phyloP scores from a whole-genome alignment of 139 green algal species.

The Picochlorum sp. region DNA sequence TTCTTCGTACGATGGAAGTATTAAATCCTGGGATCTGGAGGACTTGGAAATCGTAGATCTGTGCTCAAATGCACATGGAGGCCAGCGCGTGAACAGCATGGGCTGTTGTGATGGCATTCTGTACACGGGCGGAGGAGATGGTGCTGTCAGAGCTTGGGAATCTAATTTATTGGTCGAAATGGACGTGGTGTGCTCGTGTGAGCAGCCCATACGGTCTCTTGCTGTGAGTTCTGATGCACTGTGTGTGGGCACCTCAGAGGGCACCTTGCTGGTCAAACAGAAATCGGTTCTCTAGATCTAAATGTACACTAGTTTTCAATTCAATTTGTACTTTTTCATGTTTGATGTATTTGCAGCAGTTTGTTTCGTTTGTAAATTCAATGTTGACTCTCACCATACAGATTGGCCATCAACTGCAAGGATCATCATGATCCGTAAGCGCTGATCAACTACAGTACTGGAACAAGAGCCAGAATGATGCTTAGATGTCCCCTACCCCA shows the following conservation, averaged over 20 bases:
- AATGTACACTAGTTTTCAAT: background rate
- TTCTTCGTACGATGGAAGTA: constrained; percentile 42
- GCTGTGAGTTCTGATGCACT: too few species aligned
- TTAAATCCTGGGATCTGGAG: constrained; percentile 58
- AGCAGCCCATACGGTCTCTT: too few species aligned
- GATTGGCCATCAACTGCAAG: too few species aligned
- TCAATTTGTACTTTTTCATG: constrained; percentile 6
- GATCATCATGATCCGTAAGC: too few species aligned
- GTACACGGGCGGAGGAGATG: constrained; percentile 68
- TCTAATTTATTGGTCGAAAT: constrained; percentile 3
- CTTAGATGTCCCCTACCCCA: too few species aligned
- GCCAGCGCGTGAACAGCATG: constrained; percentile 43
- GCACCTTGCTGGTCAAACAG: too few species aligned
- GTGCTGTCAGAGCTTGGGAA: constrained; percentile 25
- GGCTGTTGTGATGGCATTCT: constrained; percentile 32
- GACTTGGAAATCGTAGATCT: constrained; percentile 44
- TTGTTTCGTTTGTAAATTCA: too few species aligned
- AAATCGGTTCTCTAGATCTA: background rate
- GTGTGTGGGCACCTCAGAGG: too few species aligned
- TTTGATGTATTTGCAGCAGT: constrained; percentile 3
- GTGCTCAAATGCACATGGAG: constrained; percentile 37
- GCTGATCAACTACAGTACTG: too few species aligned
- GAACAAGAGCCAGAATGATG: too few species aligned
- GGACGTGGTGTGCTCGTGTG: background rate
- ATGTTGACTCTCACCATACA: too few species aligned